Evolutionary conservation across 2,329 filamentous ascomycete species (phyloP).

Genomic region (Phialophora chinensis): DNA sequence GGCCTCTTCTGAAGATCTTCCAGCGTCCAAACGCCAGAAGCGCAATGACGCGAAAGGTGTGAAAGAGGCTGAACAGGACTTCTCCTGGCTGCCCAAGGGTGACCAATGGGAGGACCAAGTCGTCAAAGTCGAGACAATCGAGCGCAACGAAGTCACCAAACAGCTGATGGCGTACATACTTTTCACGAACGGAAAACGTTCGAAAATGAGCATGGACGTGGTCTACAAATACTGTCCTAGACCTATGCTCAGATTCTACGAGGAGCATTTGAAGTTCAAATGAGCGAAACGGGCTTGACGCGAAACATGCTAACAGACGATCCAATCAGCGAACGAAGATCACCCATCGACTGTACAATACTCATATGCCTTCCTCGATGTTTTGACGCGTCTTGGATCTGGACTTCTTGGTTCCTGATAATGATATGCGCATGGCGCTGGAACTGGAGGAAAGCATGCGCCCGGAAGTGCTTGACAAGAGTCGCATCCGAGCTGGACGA

Average conservation of each 20-base stretch:
- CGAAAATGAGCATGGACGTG: slow-evolving; percentile 49
- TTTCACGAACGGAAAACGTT: slow-evolving; percentile 54
- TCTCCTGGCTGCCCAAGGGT: slow-evolving; percentile 48
- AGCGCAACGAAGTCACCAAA: slow-evolving; percentile 46
- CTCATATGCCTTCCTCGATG: not conserved
- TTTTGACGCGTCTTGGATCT: not conserved
- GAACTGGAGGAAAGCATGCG: not conserved
- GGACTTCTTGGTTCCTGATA: not conserved
- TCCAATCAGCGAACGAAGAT: not conserved
- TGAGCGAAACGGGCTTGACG: slow-evolving; percentile 40
- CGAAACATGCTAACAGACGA: not conserved
- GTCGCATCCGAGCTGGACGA: not conserved
- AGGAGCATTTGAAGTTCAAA: slow-evolving; percentile 50
- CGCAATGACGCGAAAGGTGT: slow-evolving; percentile 36
- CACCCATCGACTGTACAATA: slow-evolving; percentile 12
- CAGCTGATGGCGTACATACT: slow-evolving; percentile 49
- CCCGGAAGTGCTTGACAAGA: not conserved
- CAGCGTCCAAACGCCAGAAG: slow-evolving; percentile 36
- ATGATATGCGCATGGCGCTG: slow-evolving; percentile 6
- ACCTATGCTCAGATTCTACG: slow-evolving; percentile 58
- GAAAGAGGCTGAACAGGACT: slow-evolving; percentile 36
- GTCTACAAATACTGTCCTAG: slow-evolving; percentile 53
- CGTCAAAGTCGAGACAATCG: slow-evolving; percentile 51
- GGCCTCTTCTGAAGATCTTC: slow-evolving; percentile 36
- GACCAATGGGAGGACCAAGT: slow-evolving; percentile 55